Evolutionary conservation across 1,284 basidiomycete genomes (phyloP).

Genomic region (Clitocybe nebularis): DNA sequence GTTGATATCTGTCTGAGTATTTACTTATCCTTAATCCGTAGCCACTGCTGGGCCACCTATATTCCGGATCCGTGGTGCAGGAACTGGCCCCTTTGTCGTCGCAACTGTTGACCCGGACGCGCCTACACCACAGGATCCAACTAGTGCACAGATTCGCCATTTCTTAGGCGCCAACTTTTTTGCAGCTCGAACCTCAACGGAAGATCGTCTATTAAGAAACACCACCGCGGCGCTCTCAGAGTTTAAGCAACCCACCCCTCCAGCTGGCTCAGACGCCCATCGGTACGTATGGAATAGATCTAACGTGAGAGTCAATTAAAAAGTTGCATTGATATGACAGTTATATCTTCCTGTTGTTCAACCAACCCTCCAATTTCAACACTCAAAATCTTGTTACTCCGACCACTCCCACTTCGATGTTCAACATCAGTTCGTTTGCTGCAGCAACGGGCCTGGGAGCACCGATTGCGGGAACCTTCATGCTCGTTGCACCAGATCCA

Average conservation of each 20-base stretch:
- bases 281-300: too few species aligned
- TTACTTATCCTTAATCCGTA: conserved; percentile 17
- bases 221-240: conserved; percentile 40
- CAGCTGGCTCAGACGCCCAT: conserved; percentile 50
- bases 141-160: conserved; percentile 44
- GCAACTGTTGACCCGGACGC: conserved; percentile 48
- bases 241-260: conserved; percentile 46
- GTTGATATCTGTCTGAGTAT: not conserved
- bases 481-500: conserved; percentile 46
- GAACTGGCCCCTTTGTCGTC: conserved; percentile 41
- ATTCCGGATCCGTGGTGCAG: conserved; percentile 30
- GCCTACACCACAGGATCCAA: conserved; percentile 44
- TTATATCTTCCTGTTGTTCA: conserved; percentile 45
- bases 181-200: conserved; percentile 10
- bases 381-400: conserved; percentile 39
- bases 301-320: too few species aligned
- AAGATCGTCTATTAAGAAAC: conserved; percentile 29
- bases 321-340: conserved; percentile 22
- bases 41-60: conserved; percentile 40
- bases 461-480: conserved; percentile 48
- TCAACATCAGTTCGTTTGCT: conserved; percentile 46
- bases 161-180: conserved; percentile 47
- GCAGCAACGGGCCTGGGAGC: conserved; percentile 37
- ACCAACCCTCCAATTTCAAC: conserved; percentile 40
- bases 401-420: conserved; percentile 32